Conservation (phyloP, 192 early-diverging fungal genomes). For the Gigaspora rosea region DNA sequence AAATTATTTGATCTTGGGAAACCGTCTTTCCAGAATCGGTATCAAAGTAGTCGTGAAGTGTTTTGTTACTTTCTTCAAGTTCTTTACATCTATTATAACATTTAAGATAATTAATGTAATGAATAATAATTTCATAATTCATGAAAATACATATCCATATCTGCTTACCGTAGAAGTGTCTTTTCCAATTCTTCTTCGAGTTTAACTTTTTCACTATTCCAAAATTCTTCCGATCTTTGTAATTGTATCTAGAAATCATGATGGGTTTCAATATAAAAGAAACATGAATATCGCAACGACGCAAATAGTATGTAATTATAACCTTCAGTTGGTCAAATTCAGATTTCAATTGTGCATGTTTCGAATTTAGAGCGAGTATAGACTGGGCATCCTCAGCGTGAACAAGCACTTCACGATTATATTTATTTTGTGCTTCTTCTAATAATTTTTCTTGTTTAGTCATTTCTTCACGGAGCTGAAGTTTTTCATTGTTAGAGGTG, state of each 20-base stretch:
- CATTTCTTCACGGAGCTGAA: slow-evolving; percentile 53
- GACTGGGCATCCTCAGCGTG: slow-evolving; percentile 62
- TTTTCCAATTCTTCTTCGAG: slow-evolving; percentile 48
- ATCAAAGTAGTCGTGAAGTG: slow-evolving; percentile 13
- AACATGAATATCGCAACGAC: not conserved
- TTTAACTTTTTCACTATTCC: slow-evolving; percentile 45
- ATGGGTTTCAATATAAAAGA: not conserved
- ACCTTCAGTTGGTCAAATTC: slow-evolving; percentile 37
- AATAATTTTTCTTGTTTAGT: slow-evolving; percentile 49
- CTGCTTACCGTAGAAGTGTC: slow-evolving; percentile 51
- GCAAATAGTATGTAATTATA: not conserved
- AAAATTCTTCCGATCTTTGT: slow-evolving; percentile 43
- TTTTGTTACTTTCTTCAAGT: slow-evolving; percentile 20
- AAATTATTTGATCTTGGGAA: slow-evolving; percentile 62
- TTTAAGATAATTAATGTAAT: no score
- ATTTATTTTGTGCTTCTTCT: slow-evolving; percentile 63
- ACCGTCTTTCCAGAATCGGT: slow-evolving; percentile 31
- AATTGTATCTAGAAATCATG: slow-evolving; percentile 50
- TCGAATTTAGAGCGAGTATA: slow-evolving; percentile 38
- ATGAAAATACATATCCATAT: slow-evolving; percentile 53
- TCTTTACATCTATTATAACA: not conserved
- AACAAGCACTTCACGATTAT: slow-evolving; percentile 66
- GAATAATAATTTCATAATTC: slow-evolving; percentile 8
- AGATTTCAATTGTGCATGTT: slow-evolving; percentile 32
- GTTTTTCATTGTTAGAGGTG: slow-evolving; percentile 38